Percentiles rank a stretch among this genome's conserved stretches.
Evolutionary conservation across 179 eudicot species (phyloP).

Genomic region (Vitellaria paradoxa): DNA sequence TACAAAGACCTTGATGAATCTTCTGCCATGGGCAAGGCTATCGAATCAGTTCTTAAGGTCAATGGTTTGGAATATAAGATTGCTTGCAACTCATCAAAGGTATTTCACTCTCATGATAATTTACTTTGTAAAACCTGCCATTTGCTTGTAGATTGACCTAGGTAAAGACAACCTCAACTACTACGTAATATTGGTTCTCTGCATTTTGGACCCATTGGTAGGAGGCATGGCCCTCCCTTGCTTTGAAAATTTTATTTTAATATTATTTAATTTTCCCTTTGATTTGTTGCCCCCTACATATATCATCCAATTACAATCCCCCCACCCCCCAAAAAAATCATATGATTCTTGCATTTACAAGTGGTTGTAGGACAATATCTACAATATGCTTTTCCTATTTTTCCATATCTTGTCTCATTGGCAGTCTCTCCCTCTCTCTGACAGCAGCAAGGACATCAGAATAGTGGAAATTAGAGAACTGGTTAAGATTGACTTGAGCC

Average conservation of each 20-base stretch:
- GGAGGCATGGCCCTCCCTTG: no score
- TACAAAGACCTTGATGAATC: conserved; percentile 44
- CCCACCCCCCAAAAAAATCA: no score
- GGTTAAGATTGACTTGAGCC: no score
- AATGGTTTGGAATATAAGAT: conserved; percentile 95
- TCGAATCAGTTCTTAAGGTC: conserved; percentile 48
- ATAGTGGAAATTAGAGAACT: neutral
- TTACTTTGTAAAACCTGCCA: neutral
- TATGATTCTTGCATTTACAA: no score
- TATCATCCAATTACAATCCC: no score
- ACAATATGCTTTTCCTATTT: neutral
- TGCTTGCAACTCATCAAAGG: conserved; percentile 88
- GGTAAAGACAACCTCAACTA: conserved; percentile 32
- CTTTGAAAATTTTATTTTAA: no score
- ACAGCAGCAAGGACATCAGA: neutral
- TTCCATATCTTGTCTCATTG: neutral
- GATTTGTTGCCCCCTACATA: no score
- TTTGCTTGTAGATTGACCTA: conserved; percentile 19
- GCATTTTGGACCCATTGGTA: no score
- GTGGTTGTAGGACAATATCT: neutral
- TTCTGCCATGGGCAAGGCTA: conserved; percentile 57
- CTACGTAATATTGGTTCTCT: neutral
- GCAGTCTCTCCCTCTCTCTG: neutral
- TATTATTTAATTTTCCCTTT: no score
- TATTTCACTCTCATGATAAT: conserved; percentile 16